A percentile compares a stretch with the other conserved stretches of the same genome.
Evolutionary conservation across 2,329 filamentous ascomycete species (phyloP).

Genomic region (Coniella vitis): DNA sequence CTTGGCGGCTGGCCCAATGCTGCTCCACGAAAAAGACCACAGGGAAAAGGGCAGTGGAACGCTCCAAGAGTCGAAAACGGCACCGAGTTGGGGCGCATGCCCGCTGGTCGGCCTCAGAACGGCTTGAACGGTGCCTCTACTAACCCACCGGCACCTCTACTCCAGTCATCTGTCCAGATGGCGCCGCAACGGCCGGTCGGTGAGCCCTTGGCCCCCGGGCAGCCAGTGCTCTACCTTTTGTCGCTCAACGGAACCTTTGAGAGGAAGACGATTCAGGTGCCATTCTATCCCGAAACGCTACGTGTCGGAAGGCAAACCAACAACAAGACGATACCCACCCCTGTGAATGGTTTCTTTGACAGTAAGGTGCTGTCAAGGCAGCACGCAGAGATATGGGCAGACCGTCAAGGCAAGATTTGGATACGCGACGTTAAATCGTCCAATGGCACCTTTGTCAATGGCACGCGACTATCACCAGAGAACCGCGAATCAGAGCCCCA

Average conservation of each 20-base stretch:
- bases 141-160: slow-evolving; percentile 31
- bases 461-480: slow-evolving; percentile 79
- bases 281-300: slow-evolving; percentile 87
- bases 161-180: slow-evolving; percentile 32
- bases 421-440: slow-evolving; percentile 98
- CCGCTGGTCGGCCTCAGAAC: slow-evolving; percentile 30
- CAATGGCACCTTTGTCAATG: slow-evolving; percentile 97
- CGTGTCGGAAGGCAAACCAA: slow-evolving; percentile 96
- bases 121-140: slow-evolving; percentile 37
- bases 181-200: slow-evolving; percentile 52
- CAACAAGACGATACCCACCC: slow-evolving; percentile 86
- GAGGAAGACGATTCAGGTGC: slow-evolving; percentile 90
- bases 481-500: slow-evolving; percentile 95
- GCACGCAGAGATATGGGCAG: slow-evolving; percentile 95
- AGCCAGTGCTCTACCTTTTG: slow-evolving; percentile 76
- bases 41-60: slow-evolving; percentile 45
- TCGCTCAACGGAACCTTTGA: slow-evolving; percentile 97
- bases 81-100: slow-evolving; percentile 39
- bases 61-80: slow-evolving; percentile 40
- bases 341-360: slow-evolving; percentile 91
- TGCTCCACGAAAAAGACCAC: slow-evolving; percentile 44
- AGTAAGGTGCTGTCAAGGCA: slow-evolving; percentile 95
- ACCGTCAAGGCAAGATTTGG: slow-evolving; percentile 78
- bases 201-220: slow-evolving; percentile 54
- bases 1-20: slow-evolving; percentile 45